phyloP scores from a whole-genome alignment of 306 rosid genomes.

The Ceratonia siliqua region DNA sequence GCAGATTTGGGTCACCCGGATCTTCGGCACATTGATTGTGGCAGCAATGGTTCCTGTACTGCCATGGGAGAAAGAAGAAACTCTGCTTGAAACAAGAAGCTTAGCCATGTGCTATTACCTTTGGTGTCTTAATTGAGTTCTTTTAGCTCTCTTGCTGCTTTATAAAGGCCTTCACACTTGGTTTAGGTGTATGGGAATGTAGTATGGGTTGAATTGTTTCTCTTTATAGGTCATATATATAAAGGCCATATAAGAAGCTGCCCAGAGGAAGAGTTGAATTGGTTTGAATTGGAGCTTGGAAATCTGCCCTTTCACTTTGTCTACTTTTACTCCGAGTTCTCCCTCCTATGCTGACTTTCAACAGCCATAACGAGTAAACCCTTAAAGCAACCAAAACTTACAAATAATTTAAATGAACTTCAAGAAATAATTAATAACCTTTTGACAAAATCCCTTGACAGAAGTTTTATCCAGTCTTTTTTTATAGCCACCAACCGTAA shows the following conservation, averaged over 20 bases:
- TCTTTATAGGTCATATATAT: neutral
- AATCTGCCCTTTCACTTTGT: constrained; percentile 23
- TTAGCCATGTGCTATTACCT: constrained; percentile 44
- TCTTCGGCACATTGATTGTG: constrained; percentile 37
- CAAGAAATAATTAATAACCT: neutral
- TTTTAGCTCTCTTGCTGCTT: neutral
- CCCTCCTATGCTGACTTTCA: constrained; percentile 52
- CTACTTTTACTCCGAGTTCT: constrained; percentile 16
- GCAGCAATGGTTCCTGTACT: constrained; percentile 31
- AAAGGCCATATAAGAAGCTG: neutral
- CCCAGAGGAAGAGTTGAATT: neutral
- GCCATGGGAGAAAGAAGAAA: constrained; percentile 26
- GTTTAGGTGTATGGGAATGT: neutral
- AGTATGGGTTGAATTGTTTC: constrained; percentile 13
- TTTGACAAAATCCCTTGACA: neutral
- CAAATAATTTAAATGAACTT: neutral
- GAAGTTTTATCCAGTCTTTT: constrained; percentile 17
- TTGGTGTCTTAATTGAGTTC: neutral
- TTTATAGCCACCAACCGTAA: constrained; percentile 21
- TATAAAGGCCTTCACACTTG: constrained; percentile 25
- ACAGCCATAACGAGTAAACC: constrained; percentile 50
- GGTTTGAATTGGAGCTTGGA: neutral
- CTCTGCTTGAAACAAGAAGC: constrained; percentile 29
- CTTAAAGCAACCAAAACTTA: neutral
- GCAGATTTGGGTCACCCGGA: constrained; percentile 26